Evolutionary conservation across 306 rosid species (phyloP).

Genomic region (Trichosanthes cucumerina): DNA sequence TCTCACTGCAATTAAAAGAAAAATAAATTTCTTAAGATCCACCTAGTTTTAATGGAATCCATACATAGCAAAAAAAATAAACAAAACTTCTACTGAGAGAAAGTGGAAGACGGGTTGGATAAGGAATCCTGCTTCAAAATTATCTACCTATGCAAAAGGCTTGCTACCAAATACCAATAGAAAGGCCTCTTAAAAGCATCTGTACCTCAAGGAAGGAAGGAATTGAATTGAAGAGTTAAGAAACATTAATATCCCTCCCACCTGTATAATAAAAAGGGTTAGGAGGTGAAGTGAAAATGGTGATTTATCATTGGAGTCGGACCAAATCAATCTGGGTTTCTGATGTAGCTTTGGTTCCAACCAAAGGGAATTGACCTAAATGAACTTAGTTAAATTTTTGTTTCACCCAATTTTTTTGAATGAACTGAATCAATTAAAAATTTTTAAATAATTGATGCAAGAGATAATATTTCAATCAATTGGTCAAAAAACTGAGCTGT

Average conservation of each 20-base stretch:
- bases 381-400: background rate
- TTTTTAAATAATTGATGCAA: too few relatives aligned
- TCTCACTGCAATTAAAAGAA: background rate
- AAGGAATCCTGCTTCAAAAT: background rate
- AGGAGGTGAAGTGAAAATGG: background rate
- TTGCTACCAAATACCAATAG: background rate
- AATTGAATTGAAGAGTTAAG: background rate
- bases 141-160: background rate
- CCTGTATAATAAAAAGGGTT: background rate
- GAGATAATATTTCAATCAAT: background rate
- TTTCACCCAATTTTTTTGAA: too few relatives aligned
- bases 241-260: background rate
- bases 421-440: background rate
- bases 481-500: background rate
- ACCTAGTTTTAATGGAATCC: background rate
- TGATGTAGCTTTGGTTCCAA: background rate
- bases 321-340: background rate
- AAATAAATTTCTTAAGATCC: background rate
- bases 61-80: background rate
- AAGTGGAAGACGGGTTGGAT: background rate
- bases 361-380: background rate
- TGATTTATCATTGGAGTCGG: background rate
- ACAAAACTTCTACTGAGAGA: background rate
- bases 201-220: background rate
- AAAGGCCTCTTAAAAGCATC: background rate